Conservation (phyloP, 129 eudicot species). For the Oenanthe sinensis region DNA sequence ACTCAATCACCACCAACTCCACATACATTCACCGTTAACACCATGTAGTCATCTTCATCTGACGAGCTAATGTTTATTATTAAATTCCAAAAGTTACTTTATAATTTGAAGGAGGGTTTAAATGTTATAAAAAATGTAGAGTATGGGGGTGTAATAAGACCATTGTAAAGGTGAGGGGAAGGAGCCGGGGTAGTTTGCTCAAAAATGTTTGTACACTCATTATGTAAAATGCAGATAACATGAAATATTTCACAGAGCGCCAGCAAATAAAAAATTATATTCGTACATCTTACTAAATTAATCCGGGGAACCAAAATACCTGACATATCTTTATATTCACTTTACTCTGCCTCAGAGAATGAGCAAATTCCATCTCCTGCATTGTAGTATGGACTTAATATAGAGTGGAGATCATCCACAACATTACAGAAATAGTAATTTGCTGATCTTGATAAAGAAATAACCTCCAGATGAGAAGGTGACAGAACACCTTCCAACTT, state of each 20-base stretch:
- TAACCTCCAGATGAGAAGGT: constrained; percentile 96
- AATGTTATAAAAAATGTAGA: neutral
- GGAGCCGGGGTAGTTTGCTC: neutral
- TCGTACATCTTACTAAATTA: neutral
- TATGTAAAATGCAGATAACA: neutral
- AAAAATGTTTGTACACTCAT: neutral
- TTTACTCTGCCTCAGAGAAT: constrained; percentile 89
- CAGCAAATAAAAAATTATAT: neutral
- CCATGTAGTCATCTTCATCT: too few relatives aligned
- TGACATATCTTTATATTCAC: constrained; percentile 89
- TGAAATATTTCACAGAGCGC: neutral
- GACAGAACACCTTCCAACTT: constrained; percentile 96
- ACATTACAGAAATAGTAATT: constrained; percentile 4
- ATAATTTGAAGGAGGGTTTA: neutral
- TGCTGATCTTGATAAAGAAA: constrained; percentile 17
- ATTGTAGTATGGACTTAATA: constrained; percentile 8
- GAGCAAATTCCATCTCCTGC: constrained; percentile 99
- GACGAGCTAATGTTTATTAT: neutral
- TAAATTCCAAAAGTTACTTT: neutral
- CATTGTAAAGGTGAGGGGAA: neutral
- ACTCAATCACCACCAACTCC: too few relatives aligned
- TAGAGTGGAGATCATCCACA: neutral
- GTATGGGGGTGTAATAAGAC: neutral
- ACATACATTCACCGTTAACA: too few relatives aligned
- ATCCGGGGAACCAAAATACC: constrained; percentile 30